A percentile compares a stretch with the other conserved stretches of the same genome.
phyloP scores from a whole-genome alignment of 2,329 filamentous ascomycete genomes.

The Scedosporium boydii region DNA sequence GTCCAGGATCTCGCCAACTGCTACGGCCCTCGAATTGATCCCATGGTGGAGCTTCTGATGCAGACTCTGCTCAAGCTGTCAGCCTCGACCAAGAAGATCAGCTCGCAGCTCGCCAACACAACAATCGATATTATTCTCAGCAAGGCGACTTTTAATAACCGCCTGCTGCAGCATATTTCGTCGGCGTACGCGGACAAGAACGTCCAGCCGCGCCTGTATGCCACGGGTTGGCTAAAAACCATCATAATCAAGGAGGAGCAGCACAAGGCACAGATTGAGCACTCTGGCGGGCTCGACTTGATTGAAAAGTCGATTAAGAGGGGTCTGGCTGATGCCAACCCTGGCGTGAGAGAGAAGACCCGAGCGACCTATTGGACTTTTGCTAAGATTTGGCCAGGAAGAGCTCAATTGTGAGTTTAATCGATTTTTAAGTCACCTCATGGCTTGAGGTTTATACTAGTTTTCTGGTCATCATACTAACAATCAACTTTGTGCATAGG shows the following conservation, averaged over 20 bases:
- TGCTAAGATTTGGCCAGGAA: slow-evolving; percentile 64
- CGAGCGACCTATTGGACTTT: slow-evolving; percentile 83
- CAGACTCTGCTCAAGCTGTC: slow-evolving; percentile 85
- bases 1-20: slow-evolving; percentile 75
- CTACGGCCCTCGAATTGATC: slow-evolving; percentile 70
- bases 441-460: background rate
- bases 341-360: slow-evolving; percentile 78
- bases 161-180: slow-evolving; percentile 80
- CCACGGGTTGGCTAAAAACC: slow-evolving; percentile 74
- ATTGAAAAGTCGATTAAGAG: slow-evolving; percentile 86
- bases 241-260: slow-evolving; percentile 66
- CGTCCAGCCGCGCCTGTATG: slow-evolving; percentile 71
- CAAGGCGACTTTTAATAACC: slow-evolving; percentile 67
- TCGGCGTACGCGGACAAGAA: slow-evolving; percentile 87
- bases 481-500: slow-evolving; percentile 26
- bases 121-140: slow-evolving; percentile 75
- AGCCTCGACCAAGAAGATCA: slow-evolving; percentile 86
- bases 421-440: background rate
- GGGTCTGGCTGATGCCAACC: slow-evolving; percentile 81
- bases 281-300: slow-evolving; percentile 70
- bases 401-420: slow-evolving; percentile 58
- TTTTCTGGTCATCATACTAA: background rate
- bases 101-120: slow-evolving; percentile 69
- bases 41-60: slow-evolving; percentile 82
- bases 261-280: slow-evolving; percentile 77